These are phyloP conservation scores for Aspergillus candidus DNA, from an alignment of 2,329 filamentous ascomycete genomes.

Conservation along the genomic window DNA sequence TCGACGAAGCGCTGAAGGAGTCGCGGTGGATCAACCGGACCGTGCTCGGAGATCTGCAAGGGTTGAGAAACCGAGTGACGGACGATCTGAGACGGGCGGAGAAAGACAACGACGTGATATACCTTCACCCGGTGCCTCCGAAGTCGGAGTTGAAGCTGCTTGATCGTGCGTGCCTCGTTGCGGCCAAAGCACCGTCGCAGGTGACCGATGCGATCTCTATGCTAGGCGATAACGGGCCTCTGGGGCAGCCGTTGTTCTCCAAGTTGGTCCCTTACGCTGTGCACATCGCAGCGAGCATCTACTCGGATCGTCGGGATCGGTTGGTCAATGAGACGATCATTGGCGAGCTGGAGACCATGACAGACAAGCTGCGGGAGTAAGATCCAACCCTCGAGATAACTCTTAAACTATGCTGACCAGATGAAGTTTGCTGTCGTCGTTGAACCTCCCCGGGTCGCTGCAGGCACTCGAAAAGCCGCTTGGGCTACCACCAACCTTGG, in stretches of 20 bases:
- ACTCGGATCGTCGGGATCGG: constrained; percentile 85
- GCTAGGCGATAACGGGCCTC: constrained; percentile 71
- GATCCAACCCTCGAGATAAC: constrained; percentile 12
- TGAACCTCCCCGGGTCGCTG: constrained; percentile 85
- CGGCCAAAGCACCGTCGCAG: constrained; percentile 70
- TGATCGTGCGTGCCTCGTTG: constrained; percentile 84
- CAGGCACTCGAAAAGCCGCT: constrained; percentile 94
- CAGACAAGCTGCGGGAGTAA: constrained; percentile 67
- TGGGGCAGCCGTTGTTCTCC: constrained; percentile 79
- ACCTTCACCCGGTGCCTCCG: constrained; percentile 74
- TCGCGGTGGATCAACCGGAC: constrained; percentile 72
- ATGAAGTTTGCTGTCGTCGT: constrained; percentile 58
- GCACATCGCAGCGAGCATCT: constrained; percentile 90
- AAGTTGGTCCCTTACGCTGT: constrained; percentile 94
- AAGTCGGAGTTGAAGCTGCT: constrained; percentile 83
- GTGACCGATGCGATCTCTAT: constrained; percentile 73
- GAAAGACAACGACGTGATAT: constrained; percentile 95
- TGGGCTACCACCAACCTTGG: constrained; percentile 74
- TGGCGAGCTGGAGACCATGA: constrained; percentile 74
- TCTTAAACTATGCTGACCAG: constrained; percentile 9
- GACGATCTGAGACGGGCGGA: constrained; percentile 89
- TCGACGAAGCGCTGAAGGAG: constrained; percentile 81
- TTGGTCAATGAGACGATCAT: constrained; percentile 84
- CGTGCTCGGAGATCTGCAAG: constrained; percentile 75
- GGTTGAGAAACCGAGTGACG: constrained; percentile 71